Evolutionary conservation across 495 filamentous ascomycete species (phyloP).

Genomic region (Penicillium cinerascens): DNA sequence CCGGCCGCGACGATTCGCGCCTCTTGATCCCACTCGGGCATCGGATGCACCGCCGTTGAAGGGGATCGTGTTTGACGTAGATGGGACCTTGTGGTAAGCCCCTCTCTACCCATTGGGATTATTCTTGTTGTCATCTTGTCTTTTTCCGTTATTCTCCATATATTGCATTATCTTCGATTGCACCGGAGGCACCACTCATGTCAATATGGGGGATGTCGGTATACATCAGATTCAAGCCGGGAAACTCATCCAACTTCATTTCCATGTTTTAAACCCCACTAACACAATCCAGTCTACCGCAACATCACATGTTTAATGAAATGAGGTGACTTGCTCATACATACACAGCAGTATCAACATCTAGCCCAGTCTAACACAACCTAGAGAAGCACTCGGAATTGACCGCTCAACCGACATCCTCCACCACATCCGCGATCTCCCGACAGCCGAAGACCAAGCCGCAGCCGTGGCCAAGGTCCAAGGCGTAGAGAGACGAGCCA

Average conservation of each 20-base stretch:
- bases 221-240: background rate
- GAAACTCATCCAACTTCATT: background rate
- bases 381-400: slow-evolving; percentile 61
- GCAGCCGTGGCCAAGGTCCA: slow-evolving; percentile 69
- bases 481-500: slow-evolving; percentile 73
- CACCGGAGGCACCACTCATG: background rate
- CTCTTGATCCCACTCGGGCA: slow-evolving; percentile 40
- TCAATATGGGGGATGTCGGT: background rate
- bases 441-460: slow-evolving; percentile 53
- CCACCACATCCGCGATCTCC: slow-evolving; percentile 75
- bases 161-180: background rate
- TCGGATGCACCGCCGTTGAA: slow-evolving; percentile 56
- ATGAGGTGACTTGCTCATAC: slow-evolving; percentile 62
- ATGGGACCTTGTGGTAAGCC: slow-evolving; percentile 85
- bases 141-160: background rate
- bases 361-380: background rate
- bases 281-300: slow-evolving; percentile 60
- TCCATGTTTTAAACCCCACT: background rate
- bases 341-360: slow-evolving; percentile 4
- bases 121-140: background rate
- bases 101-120: background rate
- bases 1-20: slow-evolving; percentile 51
- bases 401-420: slow-evolving; percentile 74
- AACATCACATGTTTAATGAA: slow-evolving; percentile 89
- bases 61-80: slow-evolving; percentile 91